These are phyloP conservation scores for Thielaviopsis musarum DNA, from an alignment of 2,329 filamentous ascomycete species.

Conservation along the genomic window DNA sequence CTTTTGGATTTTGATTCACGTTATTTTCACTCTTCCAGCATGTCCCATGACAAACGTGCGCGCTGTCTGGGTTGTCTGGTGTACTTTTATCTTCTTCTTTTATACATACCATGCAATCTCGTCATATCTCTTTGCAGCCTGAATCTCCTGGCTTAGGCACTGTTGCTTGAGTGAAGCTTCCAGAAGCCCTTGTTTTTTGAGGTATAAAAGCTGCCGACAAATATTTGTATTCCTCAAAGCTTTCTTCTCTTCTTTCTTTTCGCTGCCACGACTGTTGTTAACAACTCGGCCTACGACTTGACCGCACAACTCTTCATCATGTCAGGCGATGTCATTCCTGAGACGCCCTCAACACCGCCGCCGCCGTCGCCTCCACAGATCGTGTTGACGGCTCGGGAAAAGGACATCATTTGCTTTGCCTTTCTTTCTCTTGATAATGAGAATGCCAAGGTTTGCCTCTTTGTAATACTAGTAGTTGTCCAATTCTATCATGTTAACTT, in stretches of 20 bases:
- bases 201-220: too few relatives aligned
- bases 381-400: background rate
- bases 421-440: background rate
- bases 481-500: background rate
- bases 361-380: background rate
- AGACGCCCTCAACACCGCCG: background rate
- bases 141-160: too few relatives aligned
- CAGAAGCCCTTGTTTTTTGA: too few relatives aligned
- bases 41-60: background rate
- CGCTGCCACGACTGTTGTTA: background rate
- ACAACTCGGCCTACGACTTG: too few relatives aligned
- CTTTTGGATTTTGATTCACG: too few relatives aligned
- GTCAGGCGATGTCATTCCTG: background rate
- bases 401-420: background rate
- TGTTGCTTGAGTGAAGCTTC: too few relatives aligned
- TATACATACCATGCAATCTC: too few relatives aligned
- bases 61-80: background rate
- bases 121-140: too few relatives aligned
- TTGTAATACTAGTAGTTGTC: background rate
- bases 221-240: too few relatives aligned
- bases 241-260: background rate
- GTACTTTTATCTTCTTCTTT: background rate
- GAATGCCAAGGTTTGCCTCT: background rate
- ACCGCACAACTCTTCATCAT: background rate
- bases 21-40: background rate